Evolutionary conservation across 1,284 basidiomycete species (phyloP).

Genomic region (Bondarzewia mesenterica): DNA sequence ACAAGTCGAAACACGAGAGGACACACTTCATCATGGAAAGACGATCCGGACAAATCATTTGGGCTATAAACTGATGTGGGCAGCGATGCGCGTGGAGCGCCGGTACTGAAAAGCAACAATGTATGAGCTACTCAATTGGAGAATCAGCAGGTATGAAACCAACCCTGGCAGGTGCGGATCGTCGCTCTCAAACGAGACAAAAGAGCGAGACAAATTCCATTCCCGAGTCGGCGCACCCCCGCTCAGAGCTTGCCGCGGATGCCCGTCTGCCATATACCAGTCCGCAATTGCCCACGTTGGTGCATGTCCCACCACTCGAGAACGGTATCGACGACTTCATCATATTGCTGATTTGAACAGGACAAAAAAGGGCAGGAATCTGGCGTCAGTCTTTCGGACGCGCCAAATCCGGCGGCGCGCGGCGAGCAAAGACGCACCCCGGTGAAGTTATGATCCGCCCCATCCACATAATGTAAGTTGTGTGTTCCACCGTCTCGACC

Average conservation of each 20-base stretch:
- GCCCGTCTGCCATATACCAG: conserved; percentile 52
- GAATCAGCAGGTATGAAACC: no score
- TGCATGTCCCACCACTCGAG: conserved; percentile 51
- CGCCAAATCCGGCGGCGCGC: no score
- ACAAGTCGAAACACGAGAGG: background rate
- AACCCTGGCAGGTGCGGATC: no score
- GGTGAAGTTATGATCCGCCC: conserved; percentile 68
- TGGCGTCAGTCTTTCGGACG: no score
- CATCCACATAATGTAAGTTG: conserved; percentile 55
- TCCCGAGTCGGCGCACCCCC: background rate
- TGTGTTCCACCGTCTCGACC: conserved; percentile 55
- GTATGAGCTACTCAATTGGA: no score
- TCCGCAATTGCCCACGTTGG: conserved; percentile 33
- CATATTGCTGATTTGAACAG: conserved; percentile 31
- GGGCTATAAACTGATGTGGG: background rate
- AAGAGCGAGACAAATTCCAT: background rate
- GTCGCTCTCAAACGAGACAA: no score
- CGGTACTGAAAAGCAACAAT: no score
- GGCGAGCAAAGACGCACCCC: conserved; percentile 34
- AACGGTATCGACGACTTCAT: conserved; percentile 54
- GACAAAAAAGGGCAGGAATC: background rate
- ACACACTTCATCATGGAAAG: background rate
- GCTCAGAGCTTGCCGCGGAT: conserved; percentile 25
- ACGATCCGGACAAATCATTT: background rate
- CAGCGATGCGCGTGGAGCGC: no score